A percentile compares a stretch with the other conserved stretches of the same genome.
These are phyloP conservation scores for Chimonanthus salicifolius DNA, from an alignment of 164 flowering plant species.

Conservation along the genomic window DNA sequence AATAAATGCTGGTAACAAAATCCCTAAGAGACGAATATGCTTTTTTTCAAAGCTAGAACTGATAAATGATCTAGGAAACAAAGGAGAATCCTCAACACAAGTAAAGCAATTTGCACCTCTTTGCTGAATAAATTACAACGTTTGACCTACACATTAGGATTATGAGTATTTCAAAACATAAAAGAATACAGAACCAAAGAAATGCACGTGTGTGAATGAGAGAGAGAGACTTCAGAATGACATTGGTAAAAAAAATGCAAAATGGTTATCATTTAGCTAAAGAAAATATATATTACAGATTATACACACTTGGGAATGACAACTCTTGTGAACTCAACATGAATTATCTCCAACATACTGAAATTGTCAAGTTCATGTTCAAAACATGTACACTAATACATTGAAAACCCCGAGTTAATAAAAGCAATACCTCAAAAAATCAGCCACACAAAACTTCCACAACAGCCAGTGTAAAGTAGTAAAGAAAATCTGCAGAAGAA, in stretches of 20 bases:
- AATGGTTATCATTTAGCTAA: constrained; percentile 7
- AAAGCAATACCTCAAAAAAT: constrained; percentile 14
- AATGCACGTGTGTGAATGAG: background rate
- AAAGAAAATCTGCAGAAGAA: constrained; percentile 20
- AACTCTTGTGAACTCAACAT: constrained; percentile 8
- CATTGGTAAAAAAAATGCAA: constrained; percentile 9
- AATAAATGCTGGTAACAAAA: too few species aligned
- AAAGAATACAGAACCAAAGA: background rate
- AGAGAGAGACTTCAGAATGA: background rate
- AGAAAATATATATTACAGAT: constrained; percentile 8
- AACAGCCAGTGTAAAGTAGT: constrained; percentile 8
- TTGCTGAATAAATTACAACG: too few species aligned
- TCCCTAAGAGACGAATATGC: too few species aligned
- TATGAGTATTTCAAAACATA: too few species aligned
- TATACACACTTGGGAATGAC: constrained; percentile 16
- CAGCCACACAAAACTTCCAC: constrained; percentile 16
- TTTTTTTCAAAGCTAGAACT: too few species aligned
- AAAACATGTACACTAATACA: constrained; percentile 17
- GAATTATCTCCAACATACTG: constrained; percentile 9
- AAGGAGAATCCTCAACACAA: too few species aligned
- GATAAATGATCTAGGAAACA: too few species aligned
- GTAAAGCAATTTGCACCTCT: too few species aligned
- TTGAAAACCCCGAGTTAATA: constrained; percentile 10
- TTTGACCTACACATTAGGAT: too few species aligned
- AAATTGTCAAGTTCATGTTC: constrained; percentile 7